Conservation (phyloP, 768 basidiomycete species). For the Hebeloma cylindrosporum region DNA sequence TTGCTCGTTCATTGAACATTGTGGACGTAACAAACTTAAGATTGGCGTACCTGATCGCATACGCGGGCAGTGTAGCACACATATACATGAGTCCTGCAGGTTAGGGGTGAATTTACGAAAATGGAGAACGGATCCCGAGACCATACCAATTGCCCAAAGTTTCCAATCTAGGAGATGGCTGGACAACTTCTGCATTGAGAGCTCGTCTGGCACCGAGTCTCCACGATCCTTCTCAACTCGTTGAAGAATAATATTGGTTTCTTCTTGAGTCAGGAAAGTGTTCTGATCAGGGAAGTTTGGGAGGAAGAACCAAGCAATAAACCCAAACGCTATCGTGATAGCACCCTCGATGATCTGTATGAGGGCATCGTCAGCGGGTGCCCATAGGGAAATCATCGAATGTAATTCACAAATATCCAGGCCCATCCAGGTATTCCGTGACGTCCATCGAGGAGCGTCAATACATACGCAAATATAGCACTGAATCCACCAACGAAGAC, state of each 20-base stretch:
- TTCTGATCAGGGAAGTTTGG: conserved; percentile 51
- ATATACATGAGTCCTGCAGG: conserved; percentile 50
- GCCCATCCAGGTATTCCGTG: conserved; percentile 47
- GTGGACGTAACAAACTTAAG: conserved; percentile 3
- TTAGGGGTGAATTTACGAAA: conserved; percentile 3
- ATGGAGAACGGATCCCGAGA: neutral
- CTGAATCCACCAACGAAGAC: conserved; percentile 47
- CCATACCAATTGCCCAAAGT: conserved; percentile 45
- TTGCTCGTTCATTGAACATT: conserved; percentile 3
- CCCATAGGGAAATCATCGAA: no score
- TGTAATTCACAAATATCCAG: conserved; percentile 53
- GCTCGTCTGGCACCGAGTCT: conserved; percentile 45
- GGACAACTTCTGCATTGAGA: conserved; percentile 36
- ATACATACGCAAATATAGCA: conserved; percentile 45
- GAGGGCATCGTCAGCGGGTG: no score
- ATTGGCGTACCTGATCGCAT: conserved; percentile 45
- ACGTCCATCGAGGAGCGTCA: conserved; percentile 42
- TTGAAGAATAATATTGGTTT: conserved; percentile 42
- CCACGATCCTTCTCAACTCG: conserved; percentile 51
- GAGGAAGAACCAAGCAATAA: conserved; percentile 44
- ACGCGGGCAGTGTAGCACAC: conserved; percentile 49
- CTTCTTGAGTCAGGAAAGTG: conserved; percentile 39
- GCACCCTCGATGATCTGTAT: conserved; percentile 49
- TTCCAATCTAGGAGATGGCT: conserved; percentile 47
- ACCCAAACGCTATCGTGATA: conserved; percentile 44